Percentiles rank a stretch among this genome's conserved stretches.
Evolutionary conservation across 352 stramenopile genomes (phyloP).

Genomic region (Aphanomyces astaci): DNA sequence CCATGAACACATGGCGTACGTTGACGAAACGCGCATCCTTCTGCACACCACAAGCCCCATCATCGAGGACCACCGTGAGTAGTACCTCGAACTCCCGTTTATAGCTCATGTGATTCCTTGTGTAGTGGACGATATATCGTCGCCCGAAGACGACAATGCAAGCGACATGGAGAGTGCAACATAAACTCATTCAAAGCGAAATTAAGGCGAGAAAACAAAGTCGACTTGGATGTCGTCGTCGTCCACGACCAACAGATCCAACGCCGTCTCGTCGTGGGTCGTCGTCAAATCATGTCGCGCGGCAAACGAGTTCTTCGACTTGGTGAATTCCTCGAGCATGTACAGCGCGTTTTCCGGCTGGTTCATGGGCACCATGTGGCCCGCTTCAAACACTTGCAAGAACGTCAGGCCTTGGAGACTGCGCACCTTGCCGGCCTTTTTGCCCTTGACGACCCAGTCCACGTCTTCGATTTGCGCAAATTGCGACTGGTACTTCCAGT

Average conservation of each 20-base stretch:
- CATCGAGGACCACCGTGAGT: neutral
- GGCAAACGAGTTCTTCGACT: constrained; percentile 17
- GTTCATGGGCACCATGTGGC: constrained; percentile 95
- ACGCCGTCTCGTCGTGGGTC: neutral
- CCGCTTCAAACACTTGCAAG: constrained; percentile 91
- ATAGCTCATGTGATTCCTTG: no score
- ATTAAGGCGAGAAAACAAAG: constrained; percentile 1
- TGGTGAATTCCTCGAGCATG: constrained; percentile 90
- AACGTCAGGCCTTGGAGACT: constrained; percentile 80
- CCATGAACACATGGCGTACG: neutral
- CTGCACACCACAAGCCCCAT: neutral
- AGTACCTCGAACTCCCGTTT: no score
- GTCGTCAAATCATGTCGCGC: constrained; percentile 31
- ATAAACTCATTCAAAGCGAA: neutral
- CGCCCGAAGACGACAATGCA: neutral
- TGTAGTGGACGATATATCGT: no score
- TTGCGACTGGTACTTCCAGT: constrained; percentile 79
- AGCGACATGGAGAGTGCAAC: no score
- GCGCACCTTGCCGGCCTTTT: constrained; percentile 52
- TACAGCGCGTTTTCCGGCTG: constrained; percentile 89
- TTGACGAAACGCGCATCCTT: neutral
- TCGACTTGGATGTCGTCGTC: neutral
- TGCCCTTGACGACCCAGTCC: constrained; percentile 54
- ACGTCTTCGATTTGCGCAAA: constrained; percentile 46
- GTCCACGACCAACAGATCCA: neutral